These are phyloP conservation scores for Diphasiastrum complanatum DNA, from an alignment of 83 land plant species.

Conservation along the genomic window DNA sequence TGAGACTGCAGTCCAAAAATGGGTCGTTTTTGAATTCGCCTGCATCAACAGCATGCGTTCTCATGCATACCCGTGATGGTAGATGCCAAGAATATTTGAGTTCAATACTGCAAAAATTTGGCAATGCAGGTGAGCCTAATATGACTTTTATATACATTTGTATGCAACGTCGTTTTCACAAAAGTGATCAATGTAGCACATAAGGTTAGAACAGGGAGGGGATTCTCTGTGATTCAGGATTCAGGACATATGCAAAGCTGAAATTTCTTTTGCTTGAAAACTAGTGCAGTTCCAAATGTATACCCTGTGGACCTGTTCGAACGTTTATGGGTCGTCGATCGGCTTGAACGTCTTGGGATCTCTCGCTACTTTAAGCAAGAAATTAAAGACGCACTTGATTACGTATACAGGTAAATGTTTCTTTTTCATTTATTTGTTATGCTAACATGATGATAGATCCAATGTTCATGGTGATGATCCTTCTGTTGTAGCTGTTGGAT, in stretches of 20 bases:
- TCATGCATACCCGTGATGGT: slow-evolving; percentile 25
- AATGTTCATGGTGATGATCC: no score
- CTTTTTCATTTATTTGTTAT: neutral
- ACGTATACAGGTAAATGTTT: slow-evolving; percentile 29
- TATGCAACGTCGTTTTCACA: no score
- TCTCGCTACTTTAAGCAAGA: slow-evolving; percentile 29
- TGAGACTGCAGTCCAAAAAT: slow-evolving; percentile 30
- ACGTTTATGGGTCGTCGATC: slow-evolving; percentile 37
- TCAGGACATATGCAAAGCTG: no score
- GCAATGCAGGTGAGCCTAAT: slow-evolving; percentile 18
- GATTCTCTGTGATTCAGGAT: neutral
- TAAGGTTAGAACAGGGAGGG: neutral
- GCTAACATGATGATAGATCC: no score
- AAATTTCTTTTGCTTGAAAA: no score
- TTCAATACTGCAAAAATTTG: slow-evolving; percentile 20
- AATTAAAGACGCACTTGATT: slow-evolving; percentile 24
- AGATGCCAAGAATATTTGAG: slow-evolving; percentile 27
- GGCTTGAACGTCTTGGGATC: slow-evolving; percentile 32
- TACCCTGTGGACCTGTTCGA: slow-evolving; percentile 40
- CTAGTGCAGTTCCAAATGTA: slow-evolving; percentile 26
- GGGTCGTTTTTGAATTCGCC: slow-evolving; percentile 38
- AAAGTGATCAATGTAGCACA: neutral
- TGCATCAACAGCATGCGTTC: slow-evolving; percentile 35
- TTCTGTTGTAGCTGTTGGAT: neutral
- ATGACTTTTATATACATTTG: neutral